These are phyloP conservation scores for Bolboschoenoplectus hybrid DNA, from an alignment of 202 grass and related monocot genomes.

Conservation along the genomic window DNA sequence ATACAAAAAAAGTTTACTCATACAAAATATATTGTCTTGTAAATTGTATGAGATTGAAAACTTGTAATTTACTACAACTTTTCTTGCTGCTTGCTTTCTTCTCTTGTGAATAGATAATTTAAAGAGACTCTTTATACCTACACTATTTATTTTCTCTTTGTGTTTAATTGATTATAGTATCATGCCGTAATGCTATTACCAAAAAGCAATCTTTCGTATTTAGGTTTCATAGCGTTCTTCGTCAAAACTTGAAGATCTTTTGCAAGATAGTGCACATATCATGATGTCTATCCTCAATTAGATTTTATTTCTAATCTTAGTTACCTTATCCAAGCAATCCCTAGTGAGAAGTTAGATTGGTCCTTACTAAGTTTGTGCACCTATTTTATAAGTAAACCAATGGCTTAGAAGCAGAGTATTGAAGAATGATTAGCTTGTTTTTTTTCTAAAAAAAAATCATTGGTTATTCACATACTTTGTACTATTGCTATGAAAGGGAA, in stretches of 20 bases:
- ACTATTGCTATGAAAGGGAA: too few relatives aligned
- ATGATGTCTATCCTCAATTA: slow-evolving; percentile 24
- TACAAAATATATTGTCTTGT: not conserved
- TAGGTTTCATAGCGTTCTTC: not conserved
- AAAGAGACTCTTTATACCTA: not conserved
- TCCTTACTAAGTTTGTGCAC: slow-evolving; percentile 41
- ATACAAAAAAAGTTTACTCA: not conserved
- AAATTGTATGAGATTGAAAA: too few relatives aligned
- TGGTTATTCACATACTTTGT: not conserved
- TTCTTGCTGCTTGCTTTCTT: not conserved
- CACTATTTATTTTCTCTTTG: not conserved
- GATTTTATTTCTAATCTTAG: slow-evolving; percentile 39
- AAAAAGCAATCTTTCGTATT: not conserved
- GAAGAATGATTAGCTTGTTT: slow-evolving; percentile 24
- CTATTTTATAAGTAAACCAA: slow-evolving; percentile 1
- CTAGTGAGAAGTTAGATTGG: slow-evolving; percentile 39
- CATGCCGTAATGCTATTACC: not conserved
- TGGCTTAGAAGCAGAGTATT: slow-evolving; percentile 14
- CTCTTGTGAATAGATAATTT: not conserved
- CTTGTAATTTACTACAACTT: not conserved
- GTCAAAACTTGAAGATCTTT: slow-evolving; percentile 28
- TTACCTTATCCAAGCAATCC: slow-evolving; percentile 44
- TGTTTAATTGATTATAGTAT: not conserved
- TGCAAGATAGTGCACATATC: slow-evolving; percentile 23
- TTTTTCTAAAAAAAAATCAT: not conserved